A percentile compares a stretch with the other conserved stretches of the same genome.
Conservation (phyloP, 2,329 filamentous ascomycete species). For the Penicillium sumatraense region DNA sequence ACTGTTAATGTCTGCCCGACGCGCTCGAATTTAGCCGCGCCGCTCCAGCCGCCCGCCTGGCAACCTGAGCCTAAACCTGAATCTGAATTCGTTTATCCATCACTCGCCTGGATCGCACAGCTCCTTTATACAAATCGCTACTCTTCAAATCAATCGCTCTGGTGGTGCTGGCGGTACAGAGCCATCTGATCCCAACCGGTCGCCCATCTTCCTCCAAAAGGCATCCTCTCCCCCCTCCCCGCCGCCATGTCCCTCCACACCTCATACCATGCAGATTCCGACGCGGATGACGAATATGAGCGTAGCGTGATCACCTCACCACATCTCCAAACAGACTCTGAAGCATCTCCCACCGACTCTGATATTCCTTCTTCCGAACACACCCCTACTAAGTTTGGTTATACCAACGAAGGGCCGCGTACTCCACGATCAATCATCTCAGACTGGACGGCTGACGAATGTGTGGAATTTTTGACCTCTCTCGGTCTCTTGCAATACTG, state of each 20-base stretch:
- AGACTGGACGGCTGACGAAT: constrained; percentile 77
- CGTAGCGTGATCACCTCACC: constrained; percentile 63
- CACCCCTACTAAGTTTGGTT: constrained; percentile 65
- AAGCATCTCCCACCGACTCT: constrained; percentile 61
- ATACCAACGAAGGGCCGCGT: constrained; percentile 55
- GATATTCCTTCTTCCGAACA: constrained; percentile 64
- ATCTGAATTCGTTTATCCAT: constrained; percentile 10
- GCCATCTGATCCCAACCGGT: neutral
- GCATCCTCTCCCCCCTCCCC: neutral
- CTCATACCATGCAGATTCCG: constrained; percentile 62
- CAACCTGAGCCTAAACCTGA: constrained; percentile 1
- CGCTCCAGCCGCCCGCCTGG: constrained; percentile 7
- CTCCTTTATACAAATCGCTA: constrained; percentile 6
- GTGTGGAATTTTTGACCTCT: constrained; percentile 82
- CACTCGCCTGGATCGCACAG: constrained; percentile 12
- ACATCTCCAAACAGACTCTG: constrained; percentile 60
- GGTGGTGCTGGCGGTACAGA: constrained; percentile 11
- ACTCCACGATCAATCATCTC: constrained; percentile 62
- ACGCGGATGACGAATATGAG: constrained; percentile 70
- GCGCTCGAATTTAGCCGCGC: constrained; percentile 8
- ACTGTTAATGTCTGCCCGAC: constrained; percentile 10
- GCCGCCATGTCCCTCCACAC: constrained; percentile 48
- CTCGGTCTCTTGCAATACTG: constrained; percentile 83
- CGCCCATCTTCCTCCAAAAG: constrained; percentile 2
- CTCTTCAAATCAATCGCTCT: neutral